Conservation (phyloP, 2,329 filamentous ascomycete species). For the Dothiorella sarmentorum region DNA sequence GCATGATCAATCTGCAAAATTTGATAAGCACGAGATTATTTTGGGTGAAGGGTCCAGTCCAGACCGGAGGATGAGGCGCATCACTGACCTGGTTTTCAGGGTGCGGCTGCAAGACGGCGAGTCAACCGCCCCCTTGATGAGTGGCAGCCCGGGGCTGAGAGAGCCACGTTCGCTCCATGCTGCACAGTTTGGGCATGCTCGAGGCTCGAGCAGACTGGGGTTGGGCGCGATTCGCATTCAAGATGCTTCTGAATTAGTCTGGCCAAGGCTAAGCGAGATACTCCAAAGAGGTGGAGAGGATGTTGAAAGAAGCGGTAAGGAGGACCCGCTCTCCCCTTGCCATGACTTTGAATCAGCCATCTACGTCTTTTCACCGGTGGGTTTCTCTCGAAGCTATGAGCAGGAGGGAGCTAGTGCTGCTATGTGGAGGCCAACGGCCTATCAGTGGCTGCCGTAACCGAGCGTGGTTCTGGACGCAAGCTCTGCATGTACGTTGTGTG, state of each 20-base stretch:
- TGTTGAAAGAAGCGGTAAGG: slow-evolving; percentile 11
- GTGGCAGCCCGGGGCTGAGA: neutral
- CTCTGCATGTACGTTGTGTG: slow-evolving; percentile 12
- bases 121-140: neutral
- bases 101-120: neutral
- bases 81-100: neutral
- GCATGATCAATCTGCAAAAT: neutral
- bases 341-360: slow-evolving; percentile 8
- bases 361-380: slow-evolving; percentile 13
- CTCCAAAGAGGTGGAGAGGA: neutral
- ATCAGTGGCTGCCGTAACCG: slow-evolving; percentile 1
- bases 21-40: neutral
- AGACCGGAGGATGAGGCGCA: slow-evolving; percentile 1
- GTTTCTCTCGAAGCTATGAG: slow-evolving; percentile 8
- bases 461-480: neutral
- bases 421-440: neutral
- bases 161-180: neutral
- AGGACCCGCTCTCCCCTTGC: neutral
- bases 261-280: slow-evolving; percentile 1
- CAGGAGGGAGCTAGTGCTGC: neutral
- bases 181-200: neutral
- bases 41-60: slow-evolving; percentile 2
- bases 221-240: neutral
- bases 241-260: neutral
- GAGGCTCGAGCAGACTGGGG: neutral